Base-by-base conservation (phyloP, 2,329 filamentous ascomycete species). In the Colletotrichum sp. region DNA sequence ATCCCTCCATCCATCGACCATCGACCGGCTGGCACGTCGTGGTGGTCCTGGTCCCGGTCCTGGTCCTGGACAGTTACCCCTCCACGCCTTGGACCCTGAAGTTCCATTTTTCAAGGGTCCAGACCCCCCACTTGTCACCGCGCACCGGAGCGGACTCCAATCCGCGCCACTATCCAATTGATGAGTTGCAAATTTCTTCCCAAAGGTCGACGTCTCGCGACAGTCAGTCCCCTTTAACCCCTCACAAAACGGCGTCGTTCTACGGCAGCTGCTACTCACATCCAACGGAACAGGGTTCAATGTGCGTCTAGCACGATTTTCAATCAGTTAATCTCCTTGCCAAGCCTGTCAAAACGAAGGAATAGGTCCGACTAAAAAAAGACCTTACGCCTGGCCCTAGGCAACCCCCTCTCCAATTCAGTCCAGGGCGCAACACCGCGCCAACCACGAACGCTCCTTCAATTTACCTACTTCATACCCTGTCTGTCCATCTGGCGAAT, bases 61-160 rank as follows among this genome's bases (percentile, higher is more conserved):
- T 59, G 18, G 24, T 28, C 61, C 34, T 58, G 52, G 59, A 55
- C 61, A 52, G 34, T 56, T 72, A 75, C 73, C 73, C 73, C 73
- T 75, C 72, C 73, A 73, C 69, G 69, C 55, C 28, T 58, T 67
- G 69, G 73, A 75, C 73, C 73, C 73, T 75, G 73, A 75, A 75
- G 73, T 75, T 74, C 73, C 73, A 75, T 62, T 73, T 75, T 75
- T 72, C 73, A 75, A 75, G 73, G 73, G 73, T 75, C 73, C 62
- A 75, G 73, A 34, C 26, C 38, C 68, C 73, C 73, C 73, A 75
- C 73, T 75, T 75, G 62, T 68, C 62, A 63, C 30, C 62, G 63
- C 73, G 26, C 73, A 75, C 73, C 55, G 58, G 61, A 73, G 67
- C 70, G 55, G 56, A 75, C 69, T 28, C 62, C 69, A 71, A 73